phyloP scores from a whole-genome alignment of 805 yeast species.

The Saccharomycopsis selenospora region DNA sequence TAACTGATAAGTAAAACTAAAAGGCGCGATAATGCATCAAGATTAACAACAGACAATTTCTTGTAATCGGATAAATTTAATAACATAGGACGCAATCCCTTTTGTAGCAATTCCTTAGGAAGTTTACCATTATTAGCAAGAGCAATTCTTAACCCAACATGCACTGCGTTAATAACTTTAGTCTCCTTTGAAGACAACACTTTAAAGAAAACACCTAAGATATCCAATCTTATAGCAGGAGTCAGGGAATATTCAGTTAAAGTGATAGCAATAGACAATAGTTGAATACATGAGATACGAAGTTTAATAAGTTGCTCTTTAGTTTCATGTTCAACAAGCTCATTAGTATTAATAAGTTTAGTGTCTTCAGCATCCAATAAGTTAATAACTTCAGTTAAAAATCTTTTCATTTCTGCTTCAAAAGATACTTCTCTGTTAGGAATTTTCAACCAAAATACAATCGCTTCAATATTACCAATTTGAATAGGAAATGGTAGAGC shows the following conservation, averaged over 20 bases:
- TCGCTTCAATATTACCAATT: conserved; percentile 95
- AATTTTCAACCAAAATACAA: conserved; percentile 75
- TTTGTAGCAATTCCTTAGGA: conserved; percentile 92
- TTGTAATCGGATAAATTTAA: conserved; percentile 93
- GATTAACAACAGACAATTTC: conserved; percentile 77
- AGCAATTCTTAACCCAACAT: conserved; percentile 75
- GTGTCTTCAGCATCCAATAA: conserved; percentile 97
- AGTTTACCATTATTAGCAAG: conserved; percentile 77
- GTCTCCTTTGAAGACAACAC: conserved; percentile 79
- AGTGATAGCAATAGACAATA: conserved; percentile 77
- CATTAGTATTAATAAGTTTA: conserved; percentile 72
- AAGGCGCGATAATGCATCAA: conserved; percentile 83
- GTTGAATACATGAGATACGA: conserved; percentile 79
- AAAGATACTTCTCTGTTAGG: conserved; percentile 76
- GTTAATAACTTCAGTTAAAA: conserved; percentile 83
- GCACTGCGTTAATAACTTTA: conserved; percentile 88
- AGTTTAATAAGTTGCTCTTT: conserved; percentile 80
- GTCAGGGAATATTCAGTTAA: conserved; percentile 77
- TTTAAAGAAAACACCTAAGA: conserved; percentile 89
- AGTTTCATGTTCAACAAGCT: conserved; percentile 78
- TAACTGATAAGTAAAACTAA: conserved; percentile 83
- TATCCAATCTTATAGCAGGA: conserved; percentile 71
- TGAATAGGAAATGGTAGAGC: conserved; percentile 98
- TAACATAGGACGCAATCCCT: conserved; percentile 89
- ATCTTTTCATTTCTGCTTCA: conserved; percentile 79